Evolutionary conservation across 495 filamentous ascomycete genomes (phyloP).

Genomic region (Rhizodiscina lignyota): DNA sequence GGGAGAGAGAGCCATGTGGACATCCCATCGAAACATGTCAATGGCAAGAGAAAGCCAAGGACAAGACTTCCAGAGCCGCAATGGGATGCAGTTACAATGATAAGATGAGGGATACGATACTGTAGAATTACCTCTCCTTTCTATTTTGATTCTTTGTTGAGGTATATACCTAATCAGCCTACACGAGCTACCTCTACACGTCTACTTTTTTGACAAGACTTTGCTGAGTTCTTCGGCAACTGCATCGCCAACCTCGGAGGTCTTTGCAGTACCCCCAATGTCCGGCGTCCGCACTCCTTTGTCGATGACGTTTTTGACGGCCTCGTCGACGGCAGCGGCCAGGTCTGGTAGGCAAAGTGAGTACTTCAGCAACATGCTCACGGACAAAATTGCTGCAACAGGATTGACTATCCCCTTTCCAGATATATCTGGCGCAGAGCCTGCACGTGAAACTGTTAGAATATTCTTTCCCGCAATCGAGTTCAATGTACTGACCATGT

Average conservation of each 20-base stretch:
- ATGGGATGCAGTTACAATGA: background rate
- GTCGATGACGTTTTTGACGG: constrained; percentile 64
- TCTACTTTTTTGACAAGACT: too few relatives aligned
- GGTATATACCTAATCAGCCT: too few relatives aligned
- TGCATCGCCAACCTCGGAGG: constrained; percentile 68
- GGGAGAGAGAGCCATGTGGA: constrained; percentile 1
- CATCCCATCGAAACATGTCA: too few relatives aligned
- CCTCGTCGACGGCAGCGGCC: constrained; percentile 59
- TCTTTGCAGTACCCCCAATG: constrained; percentile 55
- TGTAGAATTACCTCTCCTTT: too few relatives aligned
- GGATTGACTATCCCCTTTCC: constrained; percentile 78
- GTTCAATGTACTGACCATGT: constrained; percentile 46
- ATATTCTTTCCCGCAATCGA: background rate
- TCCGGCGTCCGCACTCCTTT: constrained; percentile 58
- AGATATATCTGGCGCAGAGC: constrained; percentile 61
- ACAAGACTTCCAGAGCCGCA: background rate
- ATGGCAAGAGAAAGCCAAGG: too few relatives aligned
- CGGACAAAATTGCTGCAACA: constrained; percentile 66
- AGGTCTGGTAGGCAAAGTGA: constrained; percentile 61
- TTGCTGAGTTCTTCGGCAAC: constrained; percentile 45
- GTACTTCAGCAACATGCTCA: constrained; percentile 87
- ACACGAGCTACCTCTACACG: too few relatives aligned
- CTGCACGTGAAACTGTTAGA: constrained; percentile 10
- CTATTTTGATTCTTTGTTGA: too few relatives aligned
- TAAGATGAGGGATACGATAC: background rate